These are phyloP conservation scores for Lipomyces sp. DNA, from an alignment of 805 yeast genomes.

Conservation along the genomic window DNA sequence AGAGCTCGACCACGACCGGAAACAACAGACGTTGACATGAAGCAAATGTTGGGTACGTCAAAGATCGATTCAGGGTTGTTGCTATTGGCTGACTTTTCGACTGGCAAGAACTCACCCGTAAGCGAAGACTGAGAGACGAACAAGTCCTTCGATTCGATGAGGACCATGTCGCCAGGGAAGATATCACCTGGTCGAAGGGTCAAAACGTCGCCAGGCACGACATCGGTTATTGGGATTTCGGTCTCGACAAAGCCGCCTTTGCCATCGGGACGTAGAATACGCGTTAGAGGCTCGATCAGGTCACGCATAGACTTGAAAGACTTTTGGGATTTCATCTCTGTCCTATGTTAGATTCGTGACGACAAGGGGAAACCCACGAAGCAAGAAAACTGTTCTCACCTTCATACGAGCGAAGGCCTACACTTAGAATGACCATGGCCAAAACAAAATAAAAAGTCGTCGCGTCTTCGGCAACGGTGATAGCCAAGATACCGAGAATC, in stretches of 20 bases:
- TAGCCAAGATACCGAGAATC: slow-evolving; percentile 37
- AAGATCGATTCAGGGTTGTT: slow-evolving; percentile 33
- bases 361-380: background rate
- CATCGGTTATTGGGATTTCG: slow-evolving; percentile 66
- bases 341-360: background rate
- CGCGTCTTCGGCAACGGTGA: slow-evolving; percentile 35
- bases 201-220: slow-evolving; percentile 87
- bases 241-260: slow-evolving; percentile 29
- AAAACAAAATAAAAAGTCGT: slow-evolving; percentile 37
- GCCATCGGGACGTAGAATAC: slow-evolving; percentile 33
- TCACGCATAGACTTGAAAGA: slow-evolving; percentile 35
- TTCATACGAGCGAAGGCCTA: slow-evolving; percentile 36
- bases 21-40: slow-evolving; percentile 36
- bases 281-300: slow-evolving; percentile 33
- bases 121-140: slow-evolving; percentile 90
- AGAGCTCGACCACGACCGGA: slow-evolving; percentile 38
- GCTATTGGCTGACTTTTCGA: slow-evolving; percentile 30
- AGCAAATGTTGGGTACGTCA: slow-evolving; percentile 35
- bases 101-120: slow-evolving; percentile 73
- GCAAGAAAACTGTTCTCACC: slow-evolving; percentile 9
- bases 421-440: slow-evolving; percentile 34
- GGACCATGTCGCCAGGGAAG: slow-evolving; percentile 82
- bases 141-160: slow-evolving; percentile 68
- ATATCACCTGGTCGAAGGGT: slow-evolving; percentile 91
- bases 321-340: slow-evolving; percentile 36